Evolutionary conservation across 2,329 filamentous ascomycete species (phyloP), one percentile per base, ranked within the genome.

Genomic region (Cladophialophora exuberans): DNA sequence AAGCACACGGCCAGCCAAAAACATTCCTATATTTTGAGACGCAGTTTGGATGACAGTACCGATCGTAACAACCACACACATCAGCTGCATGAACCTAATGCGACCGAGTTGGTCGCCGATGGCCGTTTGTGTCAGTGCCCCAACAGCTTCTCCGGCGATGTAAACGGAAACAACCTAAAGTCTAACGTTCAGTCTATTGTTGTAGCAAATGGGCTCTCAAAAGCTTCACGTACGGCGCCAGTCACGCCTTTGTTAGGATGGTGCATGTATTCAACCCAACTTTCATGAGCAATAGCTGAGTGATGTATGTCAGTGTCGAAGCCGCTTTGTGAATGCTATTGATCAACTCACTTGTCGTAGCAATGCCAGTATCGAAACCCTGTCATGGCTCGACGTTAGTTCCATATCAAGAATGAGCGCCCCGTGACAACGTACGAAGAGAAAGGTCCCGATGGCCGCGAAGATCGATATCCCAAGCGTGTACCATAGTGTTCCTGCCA

Each of bases 1-100:
- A 64, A 92, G 74, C 51, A 90, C 75, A 79, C 88, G 88, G 70
- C 88, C 88, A 52, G 82, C 81, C 18, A 89, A 85, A 58, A 90
- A 83, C 61, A 84, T 78, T 53, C 78, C 82, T 10, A 88, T 75
- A 36, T 78, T 70, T 33, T 65, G 66, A 30, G 79, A 76, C 44
- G 78, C 77, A 43, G 84, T 84, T 76, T 91, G 87, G 36, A 91
- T 76, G 56, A 84, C 70, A 22, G 85, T 81, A 77, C 87, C 87
- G 53, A 88, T 39, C 31, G 81, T 79, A 79, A 90, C 95, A 73
- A 92, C 80, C 7, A 70, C 6, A 67, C 89, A 94, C 61, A 86
- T 88, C 3, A 72, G n/a, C 36, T 61, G 60, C 62, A 64, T 55
- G 62, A 82, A 82, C 1, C 77, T 74, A 38, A 81, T 74, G 7